Conservation (phyloP, 768 basidiomycete species). For the Leucocoprinus sp. region DNA sequence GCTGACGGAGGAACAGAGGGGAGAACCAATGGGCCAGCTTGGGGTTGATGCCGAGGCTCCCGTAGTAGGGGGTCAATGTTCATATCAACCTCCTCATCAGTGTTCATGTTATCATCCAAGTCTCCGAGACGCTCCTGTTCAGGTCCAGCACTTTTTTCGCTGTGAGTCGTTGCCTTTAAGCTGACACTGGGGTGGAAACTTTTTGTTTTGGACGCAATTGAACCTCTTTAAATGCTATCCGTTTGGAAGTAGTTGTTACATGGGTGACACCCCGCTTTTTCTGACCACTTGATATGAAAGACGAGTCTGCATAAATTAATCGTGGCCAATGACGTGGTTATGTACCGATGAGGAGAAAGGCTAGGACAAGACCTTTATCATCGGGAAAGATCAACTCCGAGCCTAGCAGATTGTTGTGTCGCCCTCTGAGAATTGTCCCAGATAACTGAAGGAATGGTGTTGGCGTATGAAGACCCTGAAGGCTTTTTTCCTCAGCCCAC, state of each 20-base stretch:
- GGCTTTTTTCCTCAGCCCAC: background rate
- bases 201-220: constrained; percentile 38
- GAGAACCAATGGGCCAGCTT: background rate
- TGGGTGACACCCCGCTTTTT: constrained; percentile 49
- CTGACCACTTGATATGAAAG: background rate
- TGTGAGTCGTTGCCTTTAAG: background rate
- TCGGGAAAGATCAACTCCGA: constrained; percentile 74
- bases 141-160: background rate
- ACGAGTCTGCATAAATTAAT: too few relatives aligned
- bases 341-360: background rate
- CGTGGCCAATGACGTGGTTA: too few relatives aligned
- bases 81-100: constrained; percentile 3
- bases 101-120: background rate
- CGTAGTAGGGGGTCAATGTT: background rate
- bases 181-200: background rate
- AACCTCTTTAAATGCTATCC: constrained; percentile 69
- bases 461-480: constrained; percentile 68
- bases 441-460: constrained; percentile 72
- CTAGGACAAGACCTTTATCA: constrained; percentile 44
- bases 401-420: constrained; percentile 59
- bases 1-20: background rate
- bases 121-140: background rate
- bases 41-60: background rate
- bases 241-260: constrained; percentile 55
- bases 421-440: constrained; percentile 66